Evolutionary conservation across 495 filamentous ascomycete genomes (phyloP), one percentile per base, ranked within the genome.

Genomic region (Neurospora sp.): DNA sequence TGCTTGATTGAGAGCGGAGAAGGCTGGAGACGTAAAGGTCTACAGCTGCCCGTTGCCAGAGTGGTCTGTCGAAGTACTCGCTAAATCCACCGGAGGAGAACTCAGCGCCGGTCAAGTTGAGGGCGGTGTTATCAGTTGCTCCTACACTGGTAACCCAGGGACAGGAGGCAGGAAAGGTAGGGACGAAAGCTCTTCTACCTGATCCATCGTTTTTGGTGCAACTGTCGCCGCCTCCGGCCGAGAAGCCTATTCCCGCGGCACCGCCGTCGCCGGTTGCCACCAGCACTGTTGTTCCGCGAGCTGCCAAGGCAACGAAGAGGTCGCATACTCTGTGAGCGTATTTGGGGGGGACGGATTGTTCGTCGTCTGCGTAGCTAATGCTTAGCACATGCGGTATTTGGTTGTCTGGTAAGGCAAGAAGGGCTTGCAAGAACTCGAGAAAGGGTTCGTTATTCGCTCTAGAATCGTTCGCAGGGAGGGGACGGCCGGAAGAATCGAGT

Each of bases 101-200:
- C 35, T 73, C 76, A 42, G 89, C 85, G 14, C 86, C 90, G 31
- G 79, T 85, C 59, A 90, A 82, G 20, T 90, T 89, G 8, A 89
- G 85, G 3, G 81, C 77, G 1, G 86, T 83, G 20, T 85, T 82
- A n/a, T 82, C 81, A 0, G 90, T 93, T 5, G 90, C 92, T 14
- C 93, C 93, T 9, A 96, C 91, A 0, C 89, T 82, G 0, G 93
- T 97, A 5, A 96, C 89, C 76, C 89, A 96, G 0, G 93, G 93
- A 74, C 93, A 96, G n/a, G 87, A 85, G 0, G 90, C 90, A 0
- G 93, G 93, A 79, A 93, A 96, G 6, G 82, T 86, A 8, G 92
- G 87, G 7, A 89, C 78, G 79, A 93, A 94, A 42, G 85, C 86
- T 10, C 85, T 87, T 1, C 81, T 84, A 69, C 88, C 87, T 27